phyloP scores from a whole-genome alignment of 495 filamentous ascomycete species.

The Tuber brumale region DNA sequence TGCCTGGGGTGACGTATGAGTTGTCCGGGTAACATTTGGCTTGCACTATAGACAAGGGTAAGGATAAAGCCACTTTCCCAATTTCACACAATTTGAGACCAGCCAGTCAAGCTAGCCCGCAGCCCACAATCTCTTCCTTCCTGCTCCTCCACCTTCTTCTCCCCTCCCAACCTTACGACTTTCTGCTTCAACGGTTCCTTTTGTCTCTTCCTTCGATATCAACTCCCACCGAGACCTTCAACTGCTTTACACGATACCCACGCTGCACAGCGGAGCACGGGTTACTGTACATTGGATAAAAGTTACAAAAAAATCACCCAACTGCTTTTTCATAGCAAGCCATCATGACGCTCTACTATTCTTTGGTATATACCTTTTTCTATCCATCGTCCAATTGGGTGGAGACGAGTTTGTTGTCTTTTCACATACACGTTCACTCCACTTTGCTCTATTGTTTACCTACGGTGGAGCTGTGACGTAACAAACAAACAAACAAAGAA shows the following conservation, averaged over 20 bases:
- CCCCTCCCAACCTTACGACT: neutral
- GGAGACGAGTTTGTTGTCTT: slow-evolving; percentile 6
- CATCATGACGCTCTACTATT: slow-evolving; percentile 97
- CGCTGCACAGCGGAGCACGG: neutral
- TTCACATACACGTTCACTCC: neutral
- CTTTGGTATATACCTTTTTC: slow-evolving; percentile 61
- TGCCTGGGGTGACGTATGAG: slow-evolving; percentile 14
- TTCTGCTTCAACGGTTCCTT: slow-evolving; percentile 2
- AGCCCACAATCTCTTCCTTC: neutral
- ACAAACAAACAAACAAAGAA: slow-evolving; percentile 16
- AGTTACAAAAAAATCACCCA: slow-evolving; percentile 3
- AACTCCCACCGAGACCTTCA: neutral
- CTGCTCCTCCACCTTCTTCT: slow-evolving; percentile 6
- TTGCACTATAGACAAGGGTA: slow-evolving; percentile 17
- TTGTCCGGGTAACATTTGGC: slow-evolving; percentile 16
- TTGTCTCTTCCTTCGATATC: neutral
- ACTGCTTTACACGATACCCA: neutral
- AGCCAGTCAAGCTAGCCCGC: slow-evolving; percentile 4
- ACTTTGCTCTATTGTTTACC: neutral
- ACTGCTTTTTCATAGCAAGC: neutral
- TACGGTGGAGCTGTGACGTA: slow-evolving; percentile 13
- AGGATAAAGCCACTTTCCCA: neutral
- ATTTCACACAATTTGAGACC: neutral
- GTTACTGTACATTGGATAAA: slow-evolving; percentile 4
- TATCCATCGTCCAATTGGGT: neutral